phyloP scores from a whole-genome alignment of 257 asterid genomes.

The Gardenia jasminoides region DNA sequence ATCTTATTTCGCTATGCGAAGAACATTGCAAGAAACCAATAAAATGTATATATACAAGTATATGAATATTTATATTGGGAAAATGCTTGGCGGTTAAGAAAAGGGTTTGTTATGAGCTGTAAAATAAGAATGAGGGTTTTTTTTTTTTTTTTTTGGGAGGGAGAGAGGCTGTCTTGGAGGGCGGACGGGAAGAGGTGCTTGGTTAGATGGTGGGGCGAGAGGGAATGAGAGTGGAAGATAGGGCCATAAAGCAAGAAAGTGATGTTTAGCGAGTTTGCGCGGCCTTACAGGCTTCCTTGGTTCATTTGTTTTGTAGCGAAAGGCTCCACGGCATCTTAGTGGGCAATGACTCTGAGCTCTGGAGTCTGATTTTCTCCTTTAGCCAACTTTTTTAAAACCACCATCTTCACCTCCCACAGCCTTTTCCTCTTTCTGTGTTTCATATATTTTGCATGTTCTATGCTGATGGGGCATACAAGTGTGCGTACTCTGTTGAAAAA shows the following conservation, averaged over 20 bases:
- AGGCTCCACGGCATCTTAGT: constrained; percentile 5
- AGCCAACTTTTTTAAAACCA: constrained; percentile 13
- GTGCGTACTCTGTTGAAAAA: not conserved
- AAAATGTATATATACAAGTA: not conserved
- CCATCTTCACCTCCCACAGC: no score
- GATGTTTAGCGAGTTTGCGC: not conserved
- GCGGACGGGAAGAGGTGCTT: not conserved
- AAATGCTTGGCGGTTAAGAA: constrained; percentile 27
- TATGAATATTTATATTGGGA: not conserved
- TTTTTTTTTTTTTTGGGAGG: no score
- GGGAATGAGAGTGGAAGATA: constrained; percentile 12
- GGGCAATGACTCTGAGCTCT: constrained; percentile 25
- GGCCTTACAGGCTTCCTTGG: not conserved
- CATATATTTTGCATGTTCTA: not conserved
- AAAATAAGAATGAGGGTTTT: no score
- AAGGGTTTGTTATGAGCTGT: not conserved
- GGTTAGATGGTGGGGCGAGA: constrained; percentile 5
- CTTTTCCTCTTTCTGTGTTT: not conserved
- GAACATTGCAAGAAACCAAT: constrained; percentile 8
- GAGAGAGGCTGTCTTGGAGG: no score
- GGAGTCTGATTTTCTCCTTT: constrained; percentile 1
- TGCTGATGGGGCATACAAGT: not conserved
- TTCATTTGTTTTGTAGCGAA: constrained; percentile 12
- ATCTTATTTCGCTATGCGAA: constrained; percentile 17
- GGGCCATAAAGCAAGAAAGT: constrained; percentile 2